Evolutionary conservation across 805 yeast species (phyloP).

Genomic region (Suhomyces sp.): DNA sequence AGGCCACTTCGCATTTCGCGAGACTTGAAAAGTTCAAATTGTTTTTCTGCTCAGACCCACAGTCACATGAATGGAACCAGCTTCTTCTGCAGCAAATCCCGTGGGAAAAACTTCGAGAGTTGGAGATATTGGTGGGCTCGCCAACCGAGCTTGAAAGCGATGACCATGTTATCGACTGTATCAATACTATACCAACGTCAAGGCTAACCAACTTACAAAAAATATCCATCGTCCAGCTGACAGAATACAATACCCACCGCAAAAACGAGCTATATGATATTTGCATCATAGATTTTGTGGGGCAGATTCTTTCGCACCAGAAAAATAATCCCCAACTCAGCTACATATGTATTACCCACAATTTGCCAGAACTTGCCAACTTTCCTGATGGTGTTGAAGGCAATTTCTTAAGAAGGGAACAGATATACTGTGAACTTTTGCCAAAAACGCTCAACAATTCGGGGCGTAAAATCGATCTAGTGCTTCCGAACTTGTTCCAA

Average conservation of each 20-base stretch:
- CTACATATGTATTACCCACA: conserved; percentile 53
- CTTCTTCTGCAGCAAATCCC: conserved; percentile 15
- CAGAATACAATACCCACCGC: conserved; percentile 31
- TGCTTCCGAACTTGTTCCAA: conserved; percentile 60
- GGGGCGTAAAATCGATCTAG: conserved; percentile 39
- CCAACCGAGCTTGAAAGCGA: conserved; percentile 39
- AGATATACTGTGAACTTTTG: conserved; percentile 46
- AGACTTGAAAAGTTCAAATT: conserved; percentile 22
- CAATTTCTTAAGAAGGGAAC: conserved; percentile 59
- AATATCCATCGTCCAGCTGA: conserved; percentile 34
- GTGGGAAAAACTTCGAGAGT: conserved; percentile 24
- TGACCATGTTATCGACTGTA: conserved; percentile 45
- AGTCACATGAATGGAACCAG: conserved; percentile 4
- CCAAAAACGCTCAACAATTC: conserved; percentile 35
- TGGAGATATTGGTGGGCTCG: conserved; percentile 51
- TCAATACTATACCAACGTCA: conserved; percentile 32
- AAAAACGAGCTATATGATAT: conserved; percentile 41
- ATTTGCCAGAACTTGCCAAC: conserved; percentile 55
- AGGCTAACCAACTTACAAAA: conserved; percentile 30
- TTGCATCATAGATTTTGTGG: conserved; percentile 42
- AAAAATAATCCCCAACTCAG: neutral
- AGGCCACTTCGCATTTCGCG: neutral
- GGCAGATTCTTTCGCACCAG: conserved; percentile 1
- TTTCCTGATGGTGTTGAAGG: conserved; percentile 71
- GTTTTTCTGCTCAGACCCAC: conserved; percentile 17